Conservation (phyloP, 495 filamentous ascomycete genomes). For the Hypoxylon trugodes region DNA sequence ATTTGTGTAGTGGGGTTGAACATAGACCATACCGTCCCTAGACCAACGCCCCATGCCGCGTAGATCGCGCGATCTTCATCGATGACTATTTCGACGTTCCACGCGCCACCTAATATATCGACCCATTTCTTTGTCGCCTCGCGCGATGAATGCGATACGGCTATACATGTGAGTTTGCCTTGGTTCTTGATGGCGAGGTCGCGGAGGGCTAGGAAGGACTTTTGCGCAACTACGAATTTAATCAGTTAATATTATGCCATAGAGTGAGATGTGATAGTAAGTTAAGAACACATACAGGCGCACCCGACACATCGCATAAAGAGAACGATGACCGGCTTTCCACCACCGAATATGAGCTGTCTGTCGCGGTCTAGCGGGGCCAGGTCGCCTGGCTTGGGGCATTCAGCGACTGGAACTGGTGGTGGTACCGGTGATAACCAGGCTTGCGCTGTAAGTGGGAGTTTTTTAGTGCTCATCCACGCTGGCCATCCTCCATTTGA, state of each 20-base stretch:
- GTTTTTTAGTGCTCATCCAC: conserved; percentile 52
- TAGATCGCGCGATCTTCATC: conserved; percentile 61
- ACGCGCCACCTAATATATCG: conserved; percentile 56
- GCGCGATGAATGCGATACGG: conserved; percentile 61
- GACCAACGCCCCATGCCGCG: conserved; percentile 62
- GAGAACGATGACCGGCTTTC: conserved; percentile 54
- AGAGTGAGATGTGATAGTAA: neutral
- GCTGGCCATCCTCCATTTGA: conserved; percentile 45
- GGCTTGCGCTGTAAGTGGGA: conserved; percentile 56
- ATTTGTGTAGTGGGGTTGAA: conserved; percentile 55
- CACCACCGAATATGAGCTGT: conserved; percentile 46
- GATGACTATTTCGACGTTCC: conserved; percentile 58
- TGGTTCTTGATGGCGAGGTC: conserved; percentile 53
- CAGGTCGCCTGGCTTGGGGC: conserved; percentile 54
- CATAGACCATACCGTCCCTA: conserved; percentile 58
- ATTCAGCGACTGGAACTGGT: conserved; percentile 52
- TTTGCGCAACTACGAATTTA: conserved; percentile 59
- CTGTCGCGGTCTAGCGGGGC: conserved; percentile 59
- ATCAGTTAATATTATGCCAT: conserved; percentile 23
- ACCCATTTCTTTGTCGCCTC: conserved; percentile 60
- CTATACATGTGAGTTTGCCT: conserved; percentile 56
- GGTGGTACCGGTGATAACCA: conserved; percentile 57
- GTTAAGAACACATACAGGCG: conserved; percentile 58
- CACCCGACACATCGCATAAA: conserved; percentile 67
- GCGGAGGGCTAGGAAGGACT: conserved; percentile 61